These are phyloP conservation scores for Rubia tinctorum DNA, from an alignment of 305 asterid species.

Conservation along the genomic window DNA sequence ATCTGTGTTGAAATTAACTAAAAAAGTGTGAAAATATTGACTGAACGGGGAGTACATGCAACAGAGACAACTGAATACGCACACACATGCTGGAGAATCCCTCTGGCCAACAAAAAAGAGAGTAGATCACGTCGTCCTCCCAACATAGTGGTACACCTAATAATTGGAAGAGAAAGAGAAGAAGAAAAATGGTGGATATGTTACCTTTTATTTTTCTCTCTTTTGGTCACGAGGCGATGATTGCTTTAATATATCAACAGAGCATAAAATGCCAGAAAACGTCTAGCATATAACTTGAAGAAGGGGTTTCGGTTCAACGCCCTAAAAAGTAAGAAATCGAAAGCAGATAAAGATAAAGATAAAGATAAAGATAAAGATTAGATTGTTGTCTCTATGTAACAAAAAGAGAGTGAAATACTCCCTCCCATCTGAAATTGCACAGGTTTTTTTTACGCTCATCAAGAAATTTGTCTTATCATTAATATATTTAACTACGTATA, in stretches of 20 bases:
- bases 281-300: slow-evolving; percentile 24
- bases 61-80: neutral
- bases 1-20: no score
- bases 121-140: neutral
- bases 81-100: slow-evolving; percentile 2
- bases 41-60: no score
- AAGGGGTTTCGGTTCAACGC: neutral
- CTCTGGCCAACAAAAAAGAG: neutral
- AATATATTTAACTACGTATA: no score
- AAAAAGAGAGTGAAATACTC: neutral
- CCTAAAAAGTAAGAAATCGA: neutral
- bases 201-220: slow-evolving; percentile 14
- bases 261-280: slow-evolving; percentile 22
- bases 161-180: neutral
- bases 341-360: no score
- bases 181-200: neutral
- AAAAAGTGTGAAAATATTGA: no score
- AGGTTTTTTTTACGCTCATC: no score
- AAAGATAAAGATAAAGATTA: neutral
- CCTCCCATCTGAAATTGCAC: no score
- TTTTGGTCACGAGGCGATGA: slow-evolving; percentile 34
- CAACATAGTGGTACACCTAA: neutral
- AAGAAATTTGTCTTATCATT: no score
- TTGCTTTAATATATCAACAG: slow-evolving; percentile 16
- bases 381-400: neutral